A percentile compares a stretch with the other conserved stretches of the same genome.
Evolutionary conservation across 768 basidiomycete species (phyloP).

Genomic region (Boletellus ananiceps): DNA sequence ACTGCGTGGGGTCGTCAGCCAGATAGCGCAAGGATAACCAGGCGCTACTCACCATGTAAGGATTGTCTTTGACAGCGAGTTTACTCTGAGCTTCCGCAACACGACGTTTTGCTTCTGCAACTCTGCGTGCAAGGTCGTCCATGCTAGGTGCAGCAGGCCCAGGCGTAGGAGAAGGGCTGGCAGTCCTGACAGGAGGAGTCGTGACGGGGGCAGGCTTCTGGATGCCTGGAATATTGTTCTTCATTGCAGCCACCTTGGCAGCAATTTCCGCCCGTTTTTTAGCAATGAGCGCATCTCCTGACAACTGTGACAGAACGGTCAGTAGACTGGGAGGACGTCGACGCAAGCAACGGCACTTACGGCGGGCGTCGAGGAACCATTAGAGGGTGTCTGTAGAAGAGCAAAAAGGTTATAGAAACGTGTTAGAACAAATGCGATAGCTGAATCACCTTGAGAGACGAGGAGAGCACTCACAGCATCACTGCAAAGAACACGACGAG

Average conservation of each 20-base stretch:
- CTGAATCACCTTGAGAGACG: conserved; percentile 64
- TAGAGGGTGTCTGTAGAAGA: conserved; percentile 45
- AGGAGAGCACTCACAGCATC: conserved; percentile 58
- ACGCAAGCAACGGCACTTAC: conserved; percentile 37
- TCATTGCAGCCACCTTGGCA: conserved; percentile 80
- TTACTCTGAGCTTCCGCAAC: conserved; percentile 81
- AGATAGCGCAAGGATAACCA: background rate
- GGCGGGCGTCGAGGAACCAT: conserved; percentile 39
- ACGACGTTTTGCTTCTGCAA: conserved; percentile 82
- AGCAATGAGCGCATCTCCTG: conserved; percentile 65
- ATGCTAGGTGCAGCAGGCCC: conserved; percentile 40
- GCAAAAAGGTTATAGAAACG: conserved; percentile 60
- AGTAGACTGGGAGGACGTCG: background rate
- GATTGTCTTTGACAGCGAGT: conserved; percentile 73
- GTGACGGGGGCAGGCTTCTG: conserved; percentile 25
- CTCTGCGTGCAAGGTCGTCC: conserved; percentile 63
- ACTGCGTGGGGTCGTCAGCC: conserved; percentile 32
- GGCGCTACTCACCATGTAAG: conserved; percentile 68
- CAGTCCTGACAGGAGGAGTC: conserved; percentile 17
- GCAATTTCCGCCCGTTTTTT: conserved; percentile 82
- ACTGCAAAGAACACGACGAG: conserved; percentile 36
- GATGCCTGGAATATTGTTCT: conserved; percentile 35
- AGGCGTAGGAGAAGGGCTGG: conserved; percentile 38
- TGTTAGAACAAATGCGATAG: conserved; percentile 51
- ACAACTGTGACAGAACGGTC: conserved; percentile 31